Percentiles rank a stretch among this genome's conserved stretches.
phyloP scores from a whole-genome alignment of 441 rosid genomes.

The Mallotus repandus region DNA sequence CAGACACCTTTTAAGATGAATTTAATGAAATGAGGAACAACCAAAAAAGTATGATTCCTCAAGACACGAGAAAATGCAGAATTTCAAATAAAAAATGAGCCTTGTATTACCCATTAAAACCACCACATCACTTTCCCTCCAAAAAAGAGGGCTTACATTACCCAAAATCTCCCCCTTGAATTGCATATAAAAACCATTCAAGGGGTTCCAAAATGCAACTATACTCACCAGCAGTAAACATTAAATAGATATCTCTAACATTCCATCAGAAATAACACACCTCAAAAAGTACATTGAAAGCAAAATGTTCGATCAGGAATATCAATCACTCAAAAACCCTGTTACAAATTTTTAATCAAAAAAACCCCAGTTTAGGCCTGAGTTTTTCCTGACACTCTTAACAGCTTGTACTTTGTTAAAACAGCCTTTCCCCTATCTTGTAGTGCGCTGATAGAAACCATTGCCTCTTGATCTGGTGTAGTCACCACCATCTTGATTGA shows the following conservation, averaged over 20 bases:
- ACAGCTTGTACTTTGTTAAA: no score
- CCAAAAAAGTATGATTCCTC: no score
- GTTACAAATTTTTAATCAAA: conserved; percentile 5
- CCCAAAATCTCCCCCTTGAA: conserved; percentile 45
- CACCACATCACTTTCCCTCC: conserved; percentile 8
- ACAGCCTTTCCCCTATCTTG: conserved; percentile 34
- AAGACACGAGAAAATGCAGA: no score
- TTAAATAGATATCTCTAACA: conserved; percentile 22
- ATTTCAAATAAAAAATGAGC: not conserved
- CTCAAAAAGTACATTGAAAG: conserved; percentile 33
- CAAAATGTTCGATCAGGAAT: conserved; percentile 28
- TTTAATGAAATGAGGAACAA: no score
- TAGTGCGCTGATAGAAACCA: conserved; percentile 63
- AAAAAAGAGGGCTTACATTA: conserved; percentile 9
- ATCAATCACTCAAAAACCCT: conserved; percentile 21
- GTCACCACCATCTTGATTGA: conserved; percentile 62
- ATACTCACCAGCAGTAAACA: conserved; percentile 20
- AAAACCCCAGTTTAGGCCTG: conserved; percentile 1
- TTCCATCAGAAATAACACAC: conserved; percentile 36
- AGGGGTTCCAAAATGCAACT: conserved; percentile 31
- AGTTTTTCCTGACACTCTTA: conserved; percentile 16
- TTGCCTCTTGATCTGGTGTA: conserved; percentile 69
- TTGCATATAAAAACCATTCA: conserved; percentile 50
- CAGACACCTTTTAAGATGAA: no score
- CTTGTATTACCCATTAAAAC: conserved; percentile 8